Evolutionary conservation across 2,329 filamentous ascomycete species (phyloP).

Genomic region (Thielaviopsis punctulata): DNA sequence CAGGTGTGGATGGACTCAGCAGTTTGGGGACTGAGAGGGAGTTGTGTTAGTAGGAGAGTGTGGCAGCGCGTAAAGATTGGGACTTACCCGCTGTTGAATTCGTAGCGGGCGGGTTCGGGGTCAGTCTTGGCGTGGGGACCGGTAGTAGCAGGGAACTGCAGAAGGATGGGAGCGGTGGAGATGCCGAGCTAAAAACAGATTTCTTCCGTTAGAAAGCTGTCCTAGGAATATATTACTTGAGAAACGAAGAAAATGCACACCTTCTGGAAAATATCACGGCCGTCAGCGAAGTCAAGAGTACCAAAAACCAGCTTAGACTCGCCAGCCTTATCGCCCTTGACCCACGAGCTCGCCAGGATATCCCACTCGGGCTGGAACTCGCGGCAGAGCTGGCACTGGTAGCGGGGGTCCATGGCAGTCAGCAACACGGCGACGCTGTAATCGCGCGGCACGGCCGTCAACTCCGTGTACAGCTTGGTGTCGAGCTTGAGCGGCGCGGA

Average conservation of each 20-base stretch:
- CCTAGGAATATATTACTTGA: too few species aligned
- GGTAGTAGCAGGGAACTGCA: constrained; percentile 65
- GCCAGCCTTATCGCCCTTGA: constrained; percentile 60
- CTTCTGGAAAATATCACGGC: constrained; percentile 70
- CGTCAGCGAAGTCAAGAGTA: constrained; percentile 75
- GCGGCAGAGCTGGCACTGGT: constrained; percentile 69
- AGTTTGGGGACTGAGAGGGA: constrained; percentile 44
- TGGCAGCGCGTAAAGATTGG: background rate
- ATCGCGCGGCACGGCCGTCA: constrained; percentile 65
- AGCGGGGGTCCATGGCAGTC: constrained; percentile 70
- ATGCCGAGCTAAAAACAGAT: constrained; percentile 53
- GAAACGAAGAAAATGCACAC: constrained; percentile 32
- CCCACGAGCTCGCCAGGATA: constrained; percentile 70
- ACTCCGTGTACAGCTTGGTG: constrained; percentile 55
- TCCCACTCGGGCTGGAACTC: constrained; percentile 95
- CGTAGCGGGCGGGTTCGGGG: constrained; percentile 56
- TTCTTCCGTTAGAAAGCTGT: background rate
- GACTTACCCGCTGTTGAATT: constrained; percentile 64
- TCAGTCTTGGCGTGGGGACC: constrained; percentile 62
- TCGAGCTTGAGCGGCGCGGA: constrained; percentile 57
- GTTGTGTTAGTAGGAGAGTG: constrained; percentile 1
- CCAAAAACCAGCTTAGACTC: constrained; percentile 61
- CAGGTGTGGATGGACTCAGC: constrained; percentile 68
- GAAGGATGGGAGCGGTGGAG: constrained; percentile 80
- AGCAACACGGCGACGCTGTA: constrained; percentile 70